Evolutionary conservation across 768 basidiomycete species (phyloP).

Genomic region (Megacollybia marginata): DNA sequence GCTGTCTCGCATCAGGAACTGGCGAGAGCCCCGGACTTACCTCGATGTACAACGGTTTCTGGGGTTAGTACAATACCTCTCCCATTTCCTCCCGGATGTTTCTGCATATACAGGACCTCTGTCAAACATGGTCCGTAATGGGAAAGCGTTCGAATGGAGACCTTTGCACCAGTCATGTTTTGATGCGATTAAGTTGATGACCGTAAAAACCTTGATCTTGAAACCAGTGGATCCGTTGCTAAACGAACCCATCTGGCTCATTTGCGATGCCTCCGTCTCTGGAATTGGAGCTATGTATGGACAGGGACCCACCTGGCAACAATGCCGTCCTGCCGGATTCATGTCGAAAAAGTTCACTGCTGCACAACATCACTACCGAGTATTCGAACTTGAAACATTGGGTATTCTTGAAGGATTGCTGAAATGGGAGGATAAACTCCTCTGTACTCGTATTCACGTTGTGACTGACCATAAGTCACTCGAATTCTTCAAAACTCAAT

Average conservation of each 20-base stretch:
- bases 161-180: too few species aligned
- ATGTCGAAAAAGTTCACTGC: too few species aligned
- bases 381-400: slow-evolving; percentile 7
- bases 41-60: slow-evolving; percentile 32
- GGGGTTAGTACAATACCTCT: too few species aligned
- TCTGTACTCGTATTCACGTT: slow-evolving; percentile 13
- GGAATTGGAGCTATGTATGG: too few species aligned
- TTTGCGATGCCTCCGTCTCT: too few species aligned
- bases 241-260: too few species aligned
- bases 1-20: slow-evolving; percentile 21
- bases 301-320: too few species aligned
- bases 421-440: too few species aligned
- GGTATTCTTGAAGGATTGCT: slow-evolving; percentile 7
- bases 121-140: slow-evolving; percentile 18
- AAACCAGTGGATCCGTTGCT: too few species aligned
- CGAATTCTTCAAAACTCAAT: slow-evolving; percentile 8
- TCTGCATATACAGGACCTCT: slow-evolving; percentile 24
- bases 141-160: slow-evolving; percentile 17
- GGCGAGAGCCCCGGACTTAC: slow-evolving; percentile 23
- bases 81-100: slow-evolving; percentile 27
- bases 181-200: too few species aligned
- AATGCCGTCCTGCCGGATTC: slow-evolving; percentile 6
- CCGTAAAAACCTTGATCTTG: too few species aligned
- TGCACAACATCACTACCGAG: slow-evolving; percentile 14
- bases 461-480: slow-evolving; percentile 2